Evolutionary conservation across 2,329 filamentous ascomycete genomes (phyloP), one percentile per base, ranked within the genome.

Genomic region (Xylariaceae sp.): DNA sequence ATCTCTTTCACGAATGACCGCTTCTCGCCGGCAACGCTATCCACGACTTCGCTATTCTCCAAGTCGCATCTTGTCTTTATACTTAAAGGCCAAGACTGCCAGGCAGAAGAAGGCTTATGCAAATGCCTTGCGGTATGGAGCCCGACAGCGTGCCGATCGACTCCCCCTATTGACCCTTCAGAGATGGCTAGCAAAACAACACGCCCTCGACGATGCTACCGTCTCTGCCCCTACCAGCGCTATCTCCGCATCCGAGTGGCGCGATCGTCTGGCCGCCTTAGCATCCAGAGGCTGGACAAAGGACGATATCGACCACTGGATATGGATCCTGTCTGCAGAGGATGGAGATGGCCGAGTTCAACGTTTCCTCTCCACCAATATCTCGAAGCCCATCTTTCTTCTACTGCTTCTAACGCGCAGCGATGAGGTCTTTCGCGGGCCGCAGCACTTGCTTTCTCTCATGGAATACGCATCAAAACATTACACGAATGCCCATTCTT

Each of bases 381-480:
- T 56, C 7, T 69, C 66, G 7, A 76, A 74, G 52, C 77, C 77
- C 2, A 57, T 75, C 3, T 79, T 79, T 37, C 59, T 79, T 7
- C 60, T 77, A 2, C 61, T 71, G 20, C 55, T 75, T 21, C 60
- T 79, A 6, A 60, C 77, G 16, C 67, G 70, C n/a, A 68, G 60
- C 42, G 67, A 74, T 37, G 72, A 72, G 54, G 62, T 52, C 0
- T 68, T 77, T 23, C 59, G 58, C 4, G 64, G 72, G 26, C 61
- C 65, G 16, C 56, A 67, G 21, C 73, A 67, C 2, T 61, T 77
- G 12, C 29, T 62, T 16, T 57, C 56, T 7, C 44, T 78, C n/a
- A 67, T 76, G 37, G 59, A 67, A 9, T 76, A 75, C 60, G 57
- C 72, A 12, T 50, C 61, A n/a, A 66, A 53, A 44, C 50, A 62